Base-by-base conservation (phyloP, 2,329 filamentous ascomycete species). In the Phoma sp. region DNA sequence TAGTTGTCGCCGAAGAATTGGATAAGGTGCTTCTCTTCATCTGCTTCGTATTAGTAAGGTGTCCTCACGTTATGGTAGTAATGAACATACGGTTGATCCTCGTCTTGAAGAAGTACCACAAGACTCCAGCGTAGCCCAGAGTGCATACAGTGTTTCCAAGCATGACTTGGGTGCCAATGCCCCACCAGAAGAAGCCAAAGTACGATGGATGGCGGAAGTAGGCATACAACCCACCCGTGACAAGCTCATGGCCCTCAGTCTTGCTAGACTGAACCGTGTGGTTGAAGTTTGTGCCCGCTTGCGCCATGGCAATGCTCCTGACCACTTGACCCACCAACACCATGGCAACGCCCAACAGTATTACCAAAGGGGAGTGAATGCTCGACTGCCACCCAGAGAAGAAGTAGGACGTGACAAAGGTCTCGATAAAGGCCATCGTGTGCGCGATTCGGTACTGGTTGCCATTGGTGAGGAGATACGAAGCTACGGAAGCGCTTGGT, bases 101-200 rank as follows among this genome's bases (percentile, higher is more conserved):
- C 12, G 74, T 78, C 15, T 81, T 82, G 73, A 99, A 99, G 75
- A 99, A 99, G 57, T 79, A 82, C 91, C 91, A 97, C 63, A 99
- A 75, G 15, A 96, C 89, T 7, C 83, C 74, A 0, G 85, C 77
- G 78, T 96, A 98, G 2, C 77, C 89, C 6, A 88, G 63, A 53
- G 96, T 86, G 73, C 92, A 96, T 2, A 96, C 62, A 8, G 84
- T 77, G 76, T 99, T 99, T 17, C 94, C 94, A 61, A 97, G 81
- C 50, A 96, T 86, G 38, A 98, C 71, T 80, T 99, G 95, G 12
- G 93, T 96, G 5, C 95, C 95, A n/a, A 98, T 71, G 0, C 91
- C 92, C 94, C 94, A 99, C 87, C 92, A 98, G 77, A 96, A 99
- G 80, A 97, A 99, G 3, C 94, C 95, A 79, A 98, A 97, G 77